A percentile compares a stretch with the other conserved stretches of the same genome.
Evolutionary conservation across 257 asterid species (phyloP).

Genomic region (Catharanthus roseus): DNA sequence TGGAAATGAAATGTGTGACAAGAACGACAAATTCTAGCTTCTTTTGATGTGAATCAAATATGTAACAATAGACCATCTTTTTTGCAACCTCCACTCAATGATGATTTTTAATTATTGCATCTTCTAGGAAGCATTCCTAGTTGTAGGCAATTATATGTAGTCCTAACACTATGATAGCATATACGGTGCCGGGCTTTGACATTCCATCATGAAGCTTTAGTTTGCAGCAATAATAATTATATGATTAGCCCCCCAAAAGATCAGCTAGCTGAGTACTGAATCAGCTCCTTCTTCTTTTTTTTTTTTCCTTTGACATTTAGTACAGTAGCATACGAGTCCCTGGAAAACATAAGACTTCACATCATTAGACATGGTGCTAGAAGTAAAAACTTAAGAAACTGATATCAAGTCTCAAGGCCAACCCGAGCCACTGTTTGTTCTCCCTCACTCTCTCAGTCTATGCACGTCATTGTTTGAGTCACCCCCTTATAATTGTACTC

Average conservation of each 20-base stretch:
- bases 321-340: not conserved
- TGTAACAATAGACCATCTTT: not conserved
- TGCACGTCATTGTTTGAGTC: no score
- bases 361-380: not conserved
- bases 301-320: not conserved
- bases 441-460: not conserved
- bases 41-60: not conserved
- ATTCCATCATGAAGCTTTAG: not conserved
- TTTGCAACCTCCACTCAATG: constrained; percentile 2
- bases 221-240: not conserved
- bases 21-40: not conserved
- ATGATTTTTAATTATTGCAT: constrained; percentile 6
- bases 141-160: not conserved
- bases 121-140: not conserved
- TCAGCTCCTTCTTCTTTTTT: no score
- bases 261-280: not conserved
- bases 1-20: constrained; percentile 16
- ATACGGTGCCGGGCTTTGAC: not conserved
- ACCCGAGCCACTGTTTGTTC: no score
- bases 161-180: not conserved
- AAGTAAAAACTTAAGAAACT: not conserved
- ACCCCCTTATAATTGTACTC: no score
- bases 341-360: not conserved
- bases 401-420: no score
- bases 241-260: not conserved